These are phyloP conservation scores for Puccinellia tenuiflora DNA, from an alignment of 176 grass and related monocot species.

Conservation along the genomic window DNA sequence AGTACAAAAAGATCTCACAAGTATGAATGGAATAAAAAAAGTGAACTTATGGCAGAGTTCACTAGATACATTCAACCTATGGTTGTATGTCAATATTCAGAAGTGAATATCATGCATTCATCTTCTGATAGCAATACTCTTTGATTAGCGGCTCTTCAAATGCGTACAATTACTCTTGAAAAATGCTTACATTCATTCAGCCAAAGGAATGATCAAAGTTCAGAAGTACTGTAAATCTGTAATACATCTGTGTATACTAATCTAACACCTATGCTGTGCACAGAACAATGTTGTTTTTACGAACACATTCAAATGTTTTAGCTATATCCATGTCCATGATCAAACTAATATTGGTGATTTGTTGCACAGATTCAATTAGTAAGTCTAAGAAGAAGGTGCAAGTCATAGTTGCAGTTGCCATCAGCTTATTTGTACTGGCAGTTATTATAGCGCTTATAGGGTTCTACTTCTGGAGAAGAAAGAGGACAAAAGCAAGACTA, in stretches of 20 bases:
- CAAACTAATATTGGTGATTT: background rate
- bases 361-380: constrained; percentile 22
- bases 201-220: background rate
- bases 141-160: background rate
- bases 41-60: background rate
- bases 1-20: background rate
- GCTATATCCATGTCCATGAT: background rate
- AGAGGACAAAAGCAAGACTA: constrained; percentile 27
- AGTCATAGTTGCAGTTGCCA: constrained; percentile 2
- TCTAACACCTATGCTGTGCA: background rate
- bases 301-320: background rate
- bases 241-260: background rate
- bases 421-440: constrained; percentile 26
- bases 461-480: constrained; percentile 39
- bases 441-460: constrained; percentile 24
- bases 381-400: constrained; percentile 34
- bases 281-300: background rate
- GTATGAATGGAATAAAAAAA: background rate
- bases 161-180: background rate
- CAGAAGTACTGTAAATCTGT: background rate
- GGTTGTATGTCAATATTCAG: background rate
- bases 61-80: background rate
- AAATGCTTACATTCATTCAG: background rate
- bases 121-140: background rate
- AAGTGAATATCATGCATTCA: background rate